Conservation (phyloP, 2,329 filamentous ascomycete species). For the Fusarium agapanthi region DNA sequence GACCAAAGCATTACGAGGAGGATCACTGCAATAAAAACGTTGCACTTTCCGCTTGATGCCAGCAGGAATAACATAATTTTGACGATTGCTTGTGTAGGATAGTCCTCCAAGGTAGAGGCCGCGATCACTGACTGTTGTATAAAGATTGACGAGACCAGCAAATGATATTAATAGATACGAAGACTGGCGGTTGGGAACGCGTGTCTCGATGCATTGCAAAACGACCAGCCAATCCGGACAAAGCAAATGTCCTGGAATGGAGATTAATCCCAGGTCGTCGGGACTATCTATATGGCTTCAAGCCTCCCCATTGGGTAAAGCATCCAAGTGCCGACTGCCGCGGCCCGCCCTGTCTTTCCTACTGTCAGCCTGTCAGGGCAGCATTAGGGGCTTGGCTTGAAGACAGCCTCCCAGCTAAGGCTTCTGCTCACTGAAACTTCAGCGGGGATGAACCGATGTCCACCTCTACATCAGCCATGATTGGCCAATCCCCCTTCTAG, state of each 20-base stretch:
- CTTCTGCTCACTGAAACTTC: conserved; percentile 18
- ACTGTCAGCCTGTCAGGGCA: conserved; percentile 15
- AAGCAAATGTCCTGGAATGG: conserved; percentile 27
- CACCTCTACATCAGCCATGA: neutral
- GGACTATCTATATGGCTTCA: conserved; percentile 1
- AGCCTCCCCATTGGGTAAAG: conserved; percentile 5
- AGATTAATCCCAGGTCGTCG: conserved; percentile 17
- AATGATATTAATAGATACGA: neutral
- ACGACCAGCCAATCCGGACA: conserved; percentile 20
- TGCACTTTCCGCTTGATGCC: conserved; percentile 15
- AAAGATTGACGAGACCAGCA: neutral
- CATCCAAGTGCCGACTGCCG: conserved; percentile 5
- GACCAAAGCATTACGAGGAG: neutral
- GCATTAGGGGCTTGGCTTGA: conserved; percentile 11
- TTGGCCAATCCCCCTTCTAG: conserved; percentile 24
- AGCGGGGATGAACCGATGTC: neutral
- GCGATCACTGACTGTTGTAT: neutral
- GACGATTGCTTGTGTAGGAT: neutral
- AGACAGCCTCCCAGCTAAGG: conserved; percentile 23
- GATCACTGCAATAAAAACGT: neutral
- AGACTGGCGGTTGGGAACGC: neutral
- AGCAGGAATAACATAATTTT: neutral
- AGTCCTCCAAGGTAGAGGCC: neutral
- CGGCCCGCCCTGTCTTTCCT: conserved; percentile 3
- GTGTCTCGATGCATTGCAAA: neutral